Evolutionary conservation across 2,329 filamentous ascomycete genomes (phyloP).

Genomic region (Trichophyton verrucosum): DNA sequence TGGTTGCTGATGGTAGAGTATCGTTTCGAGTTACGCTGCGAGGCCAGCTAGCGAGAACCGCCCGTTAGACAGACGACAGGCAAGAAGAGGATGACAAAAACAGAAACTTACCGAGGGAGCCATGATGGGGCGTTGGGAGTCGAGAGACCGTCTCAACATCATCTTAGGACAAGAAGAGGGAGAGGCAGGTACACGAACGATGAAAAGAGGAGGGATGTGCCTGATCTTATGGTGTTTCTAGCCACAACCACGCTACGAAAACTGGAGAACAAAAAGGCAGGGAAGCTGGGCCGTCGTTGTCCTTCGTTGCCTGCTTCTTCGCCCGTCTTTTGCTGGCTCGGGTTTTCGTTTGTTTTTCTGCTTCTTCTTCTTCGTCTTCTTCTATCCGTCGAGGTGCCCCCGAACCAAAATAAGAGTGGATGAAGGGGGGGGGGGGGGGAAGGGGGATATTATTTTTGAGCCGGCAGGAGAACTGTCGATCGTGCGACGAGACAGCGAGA

Average conservation of each 20-base stretch:
- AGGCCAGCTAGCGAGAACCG: constrained; percentile 20
- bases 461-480: background rate
- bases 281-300: background rate
- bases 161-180: background rate
- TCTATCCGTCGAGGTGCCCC: no score
- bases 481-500: background rate
- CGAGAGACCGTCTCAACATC: constrained; percentile 37
- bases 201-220: background rate
- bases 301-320: background rate
- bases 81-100: no score
- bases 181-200: background rate
- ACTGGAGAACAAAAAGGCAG: background rate
- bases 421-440: background rate
- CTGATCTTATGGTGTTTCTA: background rate
- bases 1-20: constrained; percentile 42
- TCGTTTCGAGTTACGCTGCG: constrained; percentile 41
- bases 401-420: background rate
- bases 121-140: constrained; percentile 46
- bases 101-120: constrained; percentile 35
- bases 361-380: no score
- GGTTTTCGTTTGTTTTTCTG: background rate
- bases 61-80: background rate
- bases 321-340: no score
- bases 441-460: background rate
- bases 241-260: background rate